phyloP scores from a whole-genome alignment of 176 grass and related monocot species.

The Paspalum notatum region DNA sequence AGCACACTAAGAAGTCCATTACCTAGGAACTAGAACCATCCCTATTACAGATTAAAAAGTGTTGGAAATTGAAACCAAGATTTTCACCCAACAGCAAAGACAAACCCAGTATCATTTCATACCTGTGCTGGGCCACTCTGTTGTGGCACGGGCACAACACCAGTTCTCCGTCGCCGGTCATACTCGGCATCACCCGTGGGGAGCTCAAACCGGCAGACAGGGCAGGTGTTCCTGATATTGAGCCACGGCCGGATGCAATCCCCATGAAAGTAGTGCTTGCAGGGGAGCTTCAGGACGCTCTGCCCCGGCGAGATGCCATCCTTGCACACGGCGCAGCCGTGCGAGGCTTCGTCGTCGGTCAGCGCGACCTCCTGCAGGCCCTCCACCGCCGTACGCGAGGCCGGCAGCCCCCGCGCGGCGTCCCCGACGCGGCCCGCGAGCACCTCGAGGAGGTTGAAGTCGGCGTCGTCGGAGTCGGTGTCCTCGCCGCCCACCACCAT shows the following conservation, averaged over 20 bases:
- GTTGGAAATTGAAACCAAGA: neutral
- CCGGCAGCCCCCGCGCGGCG: conserved; percentile 7
- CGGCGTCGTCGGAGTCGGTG: neutral
- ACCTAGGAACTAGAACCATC: neutral
- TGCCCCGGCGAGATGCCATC: conserved; percentile 40
- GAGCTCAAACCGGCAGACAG: conserved; percentile 66
- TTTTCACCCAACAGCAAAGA: neutral
- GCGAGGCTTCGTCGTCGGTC: conserved; percentile 25
- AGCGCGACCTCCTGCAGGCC: conserved; percentile 40
- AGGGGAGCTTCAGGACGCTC: conserved; percentile 48
- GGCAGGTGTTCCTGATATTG: conserved; percentile 68
- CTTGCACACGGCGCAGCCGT: conserved; percentile 66
- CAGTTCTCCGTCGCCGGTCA: conserved; percentile 20
- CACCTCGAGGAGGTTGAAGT: neutral
- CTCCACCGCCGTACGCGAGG: conserved; percentile 51
- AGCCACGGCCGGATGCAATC: conserved; percentile 70
- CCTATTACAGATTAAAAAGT: neutral
- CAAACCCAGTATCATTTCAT: conserved; percentile 18
- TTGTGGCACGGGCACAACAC: neutral
- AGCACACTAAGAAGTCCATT: conserved; percentile 7
- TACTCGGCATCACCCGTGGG: conserved; percentile 50
- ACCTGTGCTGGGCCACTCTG: conserved; percentile 28
- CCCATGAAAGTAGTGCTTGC: conserved; percentile 72
- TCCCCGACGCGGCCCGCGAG: conserved; percentile 12
- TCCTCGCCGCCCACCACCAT: conserved; percentile 19